Base-by-base conservation (phyloP, 306 rosid species). In the Ormosia semicastrata region DNA sequence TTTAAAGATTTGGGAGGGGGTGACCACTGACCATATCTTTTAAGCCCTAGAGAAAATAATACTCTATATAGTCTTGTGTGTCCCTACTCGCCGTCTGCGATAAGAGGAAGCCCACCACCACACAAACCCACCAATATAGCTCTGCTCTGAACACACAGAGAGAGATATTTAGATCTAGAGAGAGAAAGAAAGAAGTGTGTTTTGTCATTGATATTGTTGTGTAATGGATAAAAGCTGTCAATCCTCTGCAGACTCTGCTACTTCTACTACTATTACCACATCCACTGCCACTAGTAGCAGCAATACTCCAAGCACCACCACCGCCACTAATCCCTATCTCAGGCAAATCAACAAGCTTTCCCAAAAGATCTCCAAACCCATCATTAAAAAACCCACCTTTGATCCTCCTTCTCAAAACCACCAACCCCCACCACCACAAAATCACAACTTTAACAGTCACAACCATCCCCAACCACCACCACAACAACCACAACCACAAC, bases 331-430 rank as follows among this genome's bases (percentile, higher is more conserved):
- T n/a, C 87, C 90, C 3, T 93, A 89, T 72, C 92, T 96, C 10
- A 85, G 88, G 24, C 97, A 93, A 58, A 89, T 96, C 67, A 92
- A 89, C 91, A 96, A 92, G 89, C 93, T 96, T 14, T 96, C 99
- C 1, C 99, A 96, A 84, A 96, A 92, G 84, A 96, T 96, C 87
- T 85, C 97, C n/a, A 96, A 96, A 44, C 96, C 97, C 60, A 66
- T 76, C 34, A 62, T 54, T 73, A 87, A 83, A 47, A 93, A 89
- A 46, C 85, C 93, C 2, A 58, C 60, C 64, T 89, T 87, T 11
- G 94, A 87, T 41, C 62, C 84, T 78, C 39, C 79, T 9, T 71
- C 64, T 13, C 63, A 37, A 37, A 37, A 37, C 41, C 43, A 58
- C 9, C 74, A 33, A 17, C 0, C 62, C 8, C 78, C 4, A 7